Conservation (phyloP, 2,329 filamentous ascomycete species). For the Sporothrix sp. region DNA sequence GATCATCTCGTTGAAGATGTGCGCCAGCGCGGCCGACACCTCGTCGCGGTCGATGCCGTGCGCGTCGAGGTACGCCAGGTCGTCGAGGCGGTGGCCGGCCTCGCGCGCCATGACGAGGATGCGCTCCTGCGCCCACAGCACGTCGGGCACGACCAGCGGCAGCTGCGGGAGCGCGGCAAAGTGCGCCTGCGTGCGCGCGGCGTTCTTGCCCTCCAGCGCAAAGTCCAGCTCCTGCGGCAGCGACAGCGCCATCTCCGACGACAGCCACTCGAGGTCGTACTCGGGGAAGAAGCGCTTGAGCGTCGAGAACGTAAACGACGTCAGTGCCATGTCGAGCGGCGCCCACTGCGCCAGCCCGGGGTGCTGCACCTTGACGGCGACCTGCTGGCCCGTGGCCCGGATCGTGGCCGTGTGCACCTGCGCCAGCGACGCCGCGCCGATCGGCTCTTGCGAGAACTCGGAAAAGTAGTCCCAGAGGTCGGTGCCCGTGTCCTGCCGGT, state of each 20-base stretch:
- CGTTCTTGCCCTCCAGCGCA: conserved; percentile 73
- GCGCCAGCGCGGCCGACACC: conserved; percentile 80
- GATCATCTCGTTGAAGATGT: conserved; percentile 99
- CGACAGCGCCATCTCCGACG: conserved; percentile 83
- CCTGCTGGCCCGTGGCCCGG: conserved; percentile 70
- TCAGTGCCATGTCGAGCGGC: conserved; percentile 76
- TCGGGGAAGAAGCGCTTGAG: conserved; percentile 92
- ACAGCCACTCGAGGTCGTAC: conserved; percentile 94
- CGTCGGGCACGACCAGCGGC: conserved; percentile 81
- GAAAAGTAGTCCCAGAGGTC: conserved; percentile 76
- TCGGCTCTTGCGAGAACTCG: conserved; percentile 68
- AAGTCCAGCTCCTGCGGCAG: conserved; percentile 91
- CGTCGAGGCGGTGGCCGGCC: conserved; percentile 76
- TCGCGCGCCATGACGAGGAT: conserved; percentile 95
- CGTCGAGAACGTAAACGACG: conserved; percentile 78
- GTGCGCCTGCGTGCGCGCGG: conserved; percentile 66
- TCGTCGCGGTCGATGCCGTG: conserved; percentile 90
- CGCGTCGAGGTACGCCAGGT: conserved; percentile 74
- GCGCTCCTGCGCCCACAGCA: conserved; percentile 79
- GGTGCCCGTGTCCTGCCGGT: conserved; percentile 69
- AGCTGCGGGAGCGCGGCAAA: conserved; percentile 58
- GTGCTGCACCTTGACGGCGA: conserved; percentile 96
- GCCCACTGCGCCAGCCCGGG: conserved; percentile 84
- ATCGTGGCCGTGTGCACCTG: conserved; percentile 87
- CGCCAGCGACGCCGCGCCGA: conserved; percentile 86